phyloP scores from a whole-genome alignment of 768 basidiomycete genomes.

The Amanita polypyramis region DNA sequence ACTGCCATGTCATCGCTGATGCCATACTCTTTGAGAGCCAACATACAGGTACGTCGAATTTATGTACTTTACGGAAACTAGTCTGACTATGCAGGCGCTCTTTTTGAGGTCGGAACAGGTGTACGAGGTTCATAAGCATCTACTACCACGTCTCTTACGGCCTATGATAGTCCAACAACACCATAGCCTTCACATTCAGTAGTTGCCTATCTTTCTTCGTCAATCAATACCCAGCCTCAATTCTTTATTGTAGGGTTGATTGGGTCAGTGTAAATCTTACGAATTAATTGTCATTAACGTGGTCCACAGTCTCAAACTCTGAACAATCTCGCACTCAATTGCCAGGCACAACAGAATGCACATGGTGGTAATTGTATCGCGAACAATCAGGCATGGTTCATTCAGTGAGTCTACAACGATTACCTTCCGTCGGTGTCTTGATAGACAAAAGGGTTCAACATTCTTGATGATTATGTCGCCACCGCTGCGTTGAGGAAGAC shows the following conservation, averaged over 20 bases:
- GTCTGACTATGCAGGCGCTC: constrained; percentile 11
- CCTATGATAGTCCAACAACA: constrained; percentile 22
- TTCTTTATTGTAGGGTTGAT: constrained; percentile 36
- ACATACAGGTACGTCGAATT: constrained; percentile 26
- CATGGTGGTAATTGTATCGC: constrained; percentile 29
- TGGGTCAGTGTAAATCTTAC: constrained; percentile 26
- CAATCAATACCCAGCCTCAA: constrained; percentile 29
- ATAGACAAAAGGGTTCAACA: constrained; percentile 13
- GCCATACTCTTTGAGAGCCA: constrained; percentile 35
- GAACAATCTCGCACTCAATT: constrained; percentile 33
- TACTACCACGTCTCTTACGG: not conserved
- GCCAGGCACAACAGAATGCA: constrained; percentile 37
- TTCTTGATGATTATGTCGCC: constrained; percentile 1
- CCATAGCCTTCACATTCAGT: constrained; percentile 28
- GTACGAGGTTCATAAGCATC: constrained; percentile 11
- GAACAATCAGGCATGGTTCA: constrained; percentile 35
- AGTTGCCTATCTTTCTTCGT: constrained; percentile 36
- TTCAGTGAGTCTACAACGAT: constrained; percentile 26
- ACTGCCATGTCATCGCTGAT: constrained; percentile 38
- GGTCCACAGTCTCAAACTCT: constrained; percentile 24
- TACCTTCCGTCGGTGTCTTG: not conserved
- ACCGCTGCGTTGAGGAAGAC: not conserved
- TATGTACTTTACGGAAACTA: not conserved
- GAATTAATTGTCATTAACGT: constrained; percentile 7
- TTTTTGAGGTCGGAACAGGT: constrained; percentile 22